Percentiles rank a stretch among this genome's conserved stretches.
phyloP scores from a whole-genome alignment of 257 asterid genomes.

The Solanum ossicruentum region DNA sequence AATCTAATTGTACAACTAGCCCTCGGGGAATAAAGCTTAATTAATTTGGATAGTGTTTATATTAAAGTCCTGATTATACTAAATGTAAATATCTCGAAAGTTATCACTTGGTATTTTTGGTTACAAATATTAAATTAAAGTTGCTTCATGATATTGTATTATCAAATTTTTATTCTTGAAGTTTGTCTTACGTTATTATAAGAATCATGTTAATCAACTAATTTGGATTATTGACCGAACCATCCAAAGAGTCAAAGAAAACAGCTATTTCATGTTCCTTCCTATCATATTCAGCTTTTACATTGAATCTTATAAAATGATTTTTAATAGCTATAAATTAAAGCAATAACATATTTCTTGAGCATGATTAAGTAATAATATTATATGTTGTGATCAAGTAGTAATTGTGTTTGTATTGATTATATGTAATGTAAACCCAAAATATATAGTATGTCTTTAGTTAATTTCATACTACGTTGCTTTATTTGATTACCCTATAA shows the following conservation, averaged over 20 bases:
- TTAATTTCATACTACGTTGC: background rate
- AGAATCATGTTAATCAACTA: background rate
- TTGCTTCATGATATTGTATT: background rate
- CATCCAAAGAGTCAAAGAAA: background rate
- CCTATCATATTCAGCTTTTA: background rate
- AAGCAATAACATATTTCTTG: background rate
- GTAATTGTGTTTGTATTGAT: background rate
- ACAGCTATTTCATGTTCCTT: background rate
- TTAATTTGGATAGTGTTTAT: background rate
- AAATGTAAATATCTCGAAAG: background rate
- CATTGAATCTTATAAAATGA: background rate
- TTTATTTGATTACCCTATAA: background rate
- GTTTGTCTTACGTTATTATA: background rate
- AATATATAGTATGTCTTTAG: background rate
- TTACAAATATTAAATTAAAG: background rate
- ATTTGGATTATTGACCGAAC: background rate
- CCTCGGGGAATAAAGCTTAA: background rate
- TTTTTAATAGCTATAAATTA: too few species aligned
- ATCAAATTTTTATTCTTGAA: background rate
- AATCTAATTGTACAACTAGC: background rate
- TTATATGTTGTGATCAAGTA: background rate
- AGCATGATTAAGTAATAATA: background rate
- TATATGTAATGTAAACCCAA: background rate
- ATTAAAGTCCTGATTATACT: background rate
- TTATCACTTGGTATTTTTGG: background rate